Base-by-base conservation (phyloP, 148 eudicot species). In the Cornus suecica region DNA sequence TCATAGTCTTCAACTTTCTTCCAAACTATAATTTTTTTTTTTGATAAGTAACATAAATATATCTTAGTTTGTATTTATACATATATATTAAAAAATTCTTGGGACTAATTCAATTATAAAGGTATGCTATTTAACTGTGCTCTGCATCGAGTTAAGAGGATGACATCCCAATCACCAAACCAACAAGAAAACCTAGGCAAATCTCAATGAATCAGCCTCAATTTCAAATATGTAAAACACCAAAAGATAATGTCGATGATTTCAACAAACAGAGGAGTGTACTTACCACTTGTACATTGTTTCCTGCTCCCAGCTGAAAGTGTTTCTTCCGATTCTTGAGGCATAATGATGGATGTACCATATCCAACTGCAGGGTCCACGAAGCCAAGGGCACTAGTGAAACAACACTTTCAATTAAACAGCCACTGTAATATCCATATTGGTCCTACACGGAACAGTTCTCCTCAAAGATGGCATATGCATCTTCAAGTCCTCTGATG, bases 391-490 rank as follows among this genome's bases (percentile, higher is more conserved):
- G 68, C 75, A 87, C 20, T 48, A 34, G 20, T 25, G 25, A 52
- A 65, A 72, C 75, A 56, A 65, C 71, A 71, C 58, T 41, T 52
- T 72, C 60, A 66, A 72, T 78, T 79, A 88, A 77, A 86, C 86
- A 79, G 94, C 94, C 80, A 86, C 88, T 30, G 75, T 83, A 84
- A 90, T 83, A 73, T 77, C 91, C 81, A 81, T 34, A 70, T 85
- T 81, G 27, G 68, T 73, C 68, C 82, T 69, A 30, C 74, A 24
- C 18, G 77, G 69, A 58, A 70, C 24, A 69, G 75, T 74, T 77
- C 78, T 87, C 51, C 80, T 67, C 66, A 81, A 81, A 69, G 87
- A 78, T 62, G 88, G 66, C 26, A 69, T 37, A 29, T 82, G 75
- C 52, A 79, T 22, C 60, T 87, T 79, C 56, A 80, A 66, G 62